These are phyloP conservation scores for Fomitopsis schrenkii DNA, from an alignment of 1,284 basidiomycete genomes.

Conservation along the genomic window DNA sequence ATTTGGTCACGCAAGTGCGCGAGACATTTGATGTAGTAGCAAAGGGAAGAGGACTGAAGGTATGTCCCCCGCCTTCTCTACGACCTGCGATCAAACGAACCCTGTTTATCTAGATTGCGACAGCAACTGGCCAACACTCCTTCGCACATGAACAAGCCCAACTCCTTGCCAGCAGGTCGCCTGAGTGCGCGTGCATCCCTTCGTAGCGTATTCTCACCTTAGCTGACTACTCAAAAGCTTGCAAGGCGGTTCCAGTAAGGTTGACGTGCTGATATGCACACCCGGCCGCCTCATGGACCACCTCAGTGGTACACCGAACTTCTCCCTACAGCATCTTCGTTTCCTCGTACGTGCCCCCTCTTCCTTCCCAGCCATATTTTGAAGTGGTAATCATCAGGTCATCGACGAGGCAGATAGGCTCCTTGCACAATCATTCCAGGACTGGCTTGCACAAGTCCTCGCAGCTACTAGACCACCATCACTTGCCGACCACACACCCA, in stretches of 20 bases:
- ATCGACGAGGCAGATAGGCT: conserved; percentile 98
- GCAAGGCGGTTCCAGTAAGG: conserved; percentile 76
- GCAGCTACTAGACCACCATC: conserved; percentile 58
- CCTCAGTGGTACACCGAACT: conserved; percentile 82
- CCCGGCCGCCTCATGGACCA: conserved; percentile 96
- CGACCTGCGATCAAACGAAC: too few species aligned
- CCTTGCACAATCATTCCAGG: conserved; percentile 92
- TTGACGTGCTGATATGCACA: conserved; percentile 94
- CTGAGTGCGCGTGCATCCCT: conserved; percentile 34
- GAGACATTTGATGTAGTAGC: conserved; percentile 86
- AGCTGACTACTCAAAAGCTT: conserved; percentile 35
- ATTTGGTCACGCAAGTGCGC: conserved; percentile 90
- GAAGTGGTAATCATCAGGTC: conserved; percentile 46
- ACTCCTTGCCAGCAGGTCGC: conserved; percentile 52
- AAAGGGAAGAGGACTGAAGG: conserved; percentile 86
- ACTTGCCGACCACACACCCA: conserved; percentile 6
- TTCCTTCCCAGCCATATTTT: neutral
- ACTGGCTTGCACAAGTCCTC: conserved; percentile 86
- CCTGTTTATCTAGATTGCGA: conserved; percentile 53
- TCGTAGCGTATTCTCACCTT: neutral
- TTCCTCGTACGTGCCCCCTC: conserved; percentile 61
- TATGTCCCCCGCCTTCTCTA: conserved; percentile 25
- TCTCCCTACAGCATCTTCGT: conserved; percentile 90
- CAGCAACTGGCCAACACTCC: conserved; percentile 80
- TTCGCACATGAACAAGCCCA: conserved; percentile 80